Percentiles rank a stretch among this genome's conserved stretches.
phyloP scores from a whole-genome alignment of 2,329 filamentous ascomycete genomes.

The Claviceps arundinis region DNA sequence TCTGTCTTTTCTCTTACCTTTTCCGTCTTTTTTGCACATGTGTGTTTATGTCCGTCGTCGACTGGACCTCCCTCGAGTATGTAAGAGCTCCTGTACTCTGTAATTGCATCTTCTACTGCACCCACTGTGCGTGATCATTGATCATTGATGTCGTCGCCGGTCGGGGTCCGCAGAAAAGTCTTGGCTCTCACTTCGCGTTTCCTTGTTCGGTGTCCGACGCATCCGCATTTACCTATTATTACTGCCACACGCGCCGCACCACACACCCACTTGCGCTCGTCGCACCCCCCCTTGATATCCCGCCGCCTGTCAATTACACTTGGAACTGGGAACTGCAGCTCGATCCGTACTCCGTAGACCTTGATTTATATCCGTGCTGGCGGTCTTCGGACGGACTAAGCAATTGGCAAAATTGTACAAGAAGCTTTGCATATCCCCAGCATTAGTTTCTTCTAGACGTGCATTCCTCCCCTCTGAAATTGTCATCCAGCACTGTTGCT shows the following conservation, averaged over 20 bases:
- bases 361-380: conserved; percentile 1
- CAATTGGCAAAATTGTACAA: background rate
- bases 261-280: background rate
- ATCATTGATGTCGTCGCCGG: background rate
- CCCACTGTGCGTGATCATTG: background rate
- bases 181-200: background rate
- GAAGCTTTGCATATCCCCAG: conserved; percentile 3
- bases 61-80: too few species aligned
- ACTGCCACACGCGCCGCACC: background rate
- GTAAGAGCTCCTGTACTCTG: background rate
- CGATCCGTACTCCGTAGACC: background rate
- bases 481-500: background rate
- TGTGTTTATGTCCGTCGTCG: too few species aligned
- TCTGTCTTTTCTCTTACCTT: background rate
- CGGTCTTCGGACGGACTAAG: background rate
- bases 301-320: background rate
- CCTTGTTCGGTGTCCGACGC: conserved; percentile 4
- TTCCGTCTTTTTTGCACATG: background rate
- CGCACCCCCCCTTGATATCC: background rate
- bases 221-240: background rate
- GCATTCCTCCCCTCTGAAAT: background rate
- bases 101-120: background rate
- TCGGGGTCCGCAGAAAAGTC: background rate
- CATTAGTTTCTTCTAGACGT: background rate
- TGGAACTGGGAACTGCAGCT: background rate